phyloP scores from a whole-genome alignment of 495 filamentous ascomycete genomes.

The Umbilicaria muhlenbergii region DNA sequence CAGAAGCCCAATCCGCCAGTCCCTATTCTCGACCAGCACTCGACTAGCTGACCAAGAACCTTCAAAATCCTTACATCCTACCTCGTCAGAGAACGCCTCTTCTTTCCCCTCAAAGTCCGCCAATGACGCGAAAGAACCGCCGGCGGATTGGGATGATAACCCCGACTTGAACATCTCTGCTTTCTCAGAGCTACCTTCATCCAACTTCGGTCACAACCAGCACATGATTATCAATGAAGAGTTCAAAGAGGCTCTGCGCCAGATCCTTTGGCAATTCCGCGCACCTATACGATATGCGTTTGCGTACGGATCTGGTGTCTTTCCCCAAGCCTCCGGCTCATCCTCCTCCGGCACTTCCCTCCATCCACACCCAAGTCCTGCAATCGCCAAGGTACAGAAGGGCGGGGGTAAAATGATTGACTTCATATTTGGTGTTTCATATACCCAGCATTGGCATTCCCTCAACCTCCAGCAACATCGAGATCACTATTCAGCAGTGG shows the following conservation, averaged over 20 bases:
- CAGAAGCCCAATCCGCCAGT: too few species aligned
- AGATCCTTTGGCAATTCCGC: slow-evolving; percentile 82
- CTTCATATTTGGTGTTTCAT: slow-evolving; percentile 90
- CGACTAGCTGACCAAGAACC: too few species aligned
- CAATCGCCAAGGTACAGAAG: slow-evolving; percentile 66
- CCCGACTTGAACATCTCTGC: slow-evolving; percentile 56
- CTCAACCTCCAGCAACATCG: slow-evolving; percentile 78
- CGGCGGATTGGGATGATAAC: slow-evolving; percentile 64
- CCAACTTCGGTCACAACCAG: slow-evolving; percentile 87
- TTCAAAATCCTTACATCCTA: background rate
- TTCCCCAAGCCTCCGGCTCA: slow-evolving; percentile 53
- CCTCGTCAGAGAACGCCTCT: slow-evolving; percentile 8
- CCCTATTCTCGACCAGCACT: too few species aligned
- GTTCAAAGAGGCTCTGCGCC: slow-evolving; percentile 77
- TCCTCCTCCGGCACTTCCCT: slow-evolving; percentile 27
- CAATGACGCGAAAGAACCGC: slow-evolving; percentile 14
- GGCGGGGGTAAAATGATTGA: slow-evolving; percentile 93
- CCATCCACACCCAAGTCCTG: slow-evolving; percentile 63
- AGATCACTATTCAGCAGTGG: slow-evolving; percentile 80
- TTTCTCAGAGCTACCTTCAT: slow-evolving; percentile 76
- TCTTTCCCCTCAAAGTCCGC: slow-evolving; percentile 22
- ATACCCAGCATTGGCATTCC: slow-evolving; percentile 93
- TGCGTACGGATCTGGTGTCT: slow-evolving; percentile 94
- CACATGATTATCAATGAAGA: slow-evolving; percentile 88
- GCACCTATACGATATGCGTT: slow-evolving; percentile 93